Base-by-base conservation (phyloP, 2,329 filamentous ascomycete species). In the Aspergillus carbonarius region DNA sequence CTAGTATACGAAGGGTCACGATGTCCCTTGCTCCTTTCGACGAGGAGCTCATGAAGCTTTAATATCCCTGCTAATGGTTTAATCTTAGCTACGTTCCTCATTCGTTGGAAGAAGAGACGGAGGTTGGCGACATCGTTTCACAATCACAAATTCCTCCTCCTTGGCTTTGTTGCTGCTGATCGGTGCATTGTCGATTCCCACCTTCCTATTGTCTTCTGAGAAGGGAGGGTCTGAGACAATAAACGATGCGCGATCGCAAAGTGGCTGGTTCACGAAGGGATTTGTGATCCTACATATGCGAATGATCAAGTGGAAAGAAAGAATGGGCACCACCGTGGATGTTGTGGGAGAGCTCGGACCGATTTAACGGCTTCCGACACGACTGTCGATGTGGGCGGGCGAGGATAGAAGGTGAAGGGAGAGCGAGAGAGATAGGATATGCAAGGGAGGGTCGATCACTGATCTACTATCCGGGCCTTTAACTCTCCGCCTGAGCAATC, bases 361-460 rank as follows among this genome's bases (percentile, higher is more conserved):
- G 10, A 32, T 32, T 10, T 10, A 10, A 32, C 30, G 30, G 30
- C 8, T 10, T 2, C 7, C 30, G 30, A 32, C 30, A 32, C 30
- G 30, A 32, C 30, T 2, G 30, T 10, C 30, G 25, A 27, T 6
- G 9, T 32, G 30, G 30, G 30, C 30, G 30, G 30, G 23, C 3
- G 23, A 10, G 30, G 30, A 32, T 27, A 6, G 6, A 32, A 32
- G 30, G 30, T 32, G 8, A 32, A 32, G 30, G 30, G 30, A 3
- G 5, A 42, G 39, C 39, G 18, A 13, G 39, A 42, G 18, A 13
- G 39, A 42, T 42, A 18, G 10, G 39, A 34, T 54, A 54, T 54
- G 51, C 51, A 54, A 54, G 51, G 51, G 50, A 42, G 51, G 13
- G 51, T 27, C 51, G 51, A 54, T 54, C 51, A 54, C 37, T 42